Percentiles rank a stretch among this genome's conserved stretches.
phyloP scores from a whole-genome alignment of 2,329 filamentous ascomycete genomes.

The Colletotrichum orchidophilum region DNA sequence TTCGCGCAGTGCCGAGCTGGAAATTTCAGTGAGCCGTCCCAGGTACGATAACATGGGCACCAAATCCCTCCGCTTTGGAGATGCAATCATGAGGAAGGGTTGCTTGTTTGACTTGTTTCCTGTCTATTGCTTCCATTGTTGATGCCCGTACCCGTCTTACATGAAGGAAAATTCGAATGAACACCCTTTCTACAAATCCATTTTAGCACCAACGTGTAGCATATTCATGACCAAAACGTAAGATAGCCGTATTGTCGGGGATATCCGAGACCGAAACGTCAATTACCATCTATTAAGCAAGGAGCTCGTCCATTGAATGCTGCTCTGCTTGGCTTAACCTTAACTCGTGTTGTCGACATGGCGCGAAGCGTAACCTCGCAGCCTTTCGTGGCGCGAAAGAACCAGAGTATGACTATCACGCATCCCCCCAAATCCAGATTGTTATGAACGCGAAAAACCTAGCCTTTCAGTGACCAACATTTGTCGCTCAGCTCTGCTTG shows the following conservation, averaged over 20 bases:
- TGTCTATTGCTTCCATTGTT: conserved; percentile 15
- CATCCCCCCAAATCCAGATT: conserved; percentile 10
- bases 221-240: conserved; percentile 27
- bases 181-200: conserved; percentile 21
- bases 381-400: conserved; percentile 12
- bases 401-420: conserved; percentile 1
- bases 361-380: neutral
- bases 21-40: neutral
- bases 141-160: conserved; percentile 1
- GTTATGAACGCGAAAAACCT: conserved; percentile 15
- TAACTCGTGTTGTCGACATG: neutral
- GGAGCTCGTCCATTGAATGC: neutral
- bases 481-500: conserved; percentile 83
- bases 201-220: conserved; percentile 30
- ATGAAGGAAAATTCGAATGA: neutral
- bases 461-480: conserved; percentile 43
- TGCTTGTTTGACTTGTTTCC: conserved; percentile 9
- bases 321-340: conserved; percentile 20
- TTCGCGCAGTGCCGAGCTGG: neutral
- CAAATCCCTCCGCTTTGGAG: neutral
- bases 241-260: conserved; percentile 17
- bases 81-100: neutral
- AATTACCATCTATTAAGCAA: conserved; percentile 35
- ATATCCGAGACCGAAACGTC: conserved; percentile 17
- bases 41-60: neutral